Base-by-base conservation (phyloP, 495 filamentous ascomycete genomes). In the Glonium stellatum region DNA sequence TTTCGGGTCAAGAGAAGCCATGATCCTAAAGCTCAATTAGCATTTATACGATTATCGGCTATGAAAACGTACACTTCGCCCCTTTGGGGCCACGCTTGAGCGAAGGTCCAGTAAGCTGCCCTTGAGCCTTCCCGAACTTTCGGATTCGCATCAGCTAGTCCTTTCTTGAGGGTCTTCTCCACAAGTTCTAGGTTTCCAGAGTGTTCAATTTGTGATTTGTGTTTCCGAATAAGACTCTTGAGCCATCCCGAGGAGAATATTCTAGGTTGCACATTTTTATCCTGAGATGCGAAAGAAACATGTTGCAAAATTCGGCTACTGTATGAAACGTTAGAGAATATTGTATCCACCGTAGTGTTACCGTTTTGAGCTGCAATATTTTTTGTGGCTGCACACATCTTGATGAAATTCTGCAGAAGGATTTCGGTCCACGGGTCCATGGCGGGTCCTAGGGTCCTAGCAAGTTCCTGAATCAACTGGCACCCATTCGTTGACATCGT, bases 401-500 rank as follows among this genome's bases (percentile, higher is more conserved):
- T 96, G 73, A 96, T 83, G 61, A 96, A 79, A 59, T 86, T 89
- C 58, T 93, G 90, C 72, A 97, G 82, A 8, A 97, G 77, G 15
- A 96, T 81, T 67, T 98, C 93, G 21, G 93, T 85, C 84, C 95
- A 90, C 1, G 86, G 78, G 66, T 98, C 93, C 47, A 97, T 80
- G 58, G 78, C 86, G 0, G 90, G 79, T 1, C 90, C 89, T 46
- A 86, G 84, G 18, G 79, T 82, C 58, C 77, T 83, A 11, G 90
- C 92, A 22, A 97, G 73, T 44, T 97, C 93, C 67, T 96, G 91
- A 42, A 97, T 78, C 44, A 96, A 74, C 56, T 82, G 84, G 67
- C 90, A 93, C 9, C 87, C 91, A 66, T 87, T 87, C 27, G 88
- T 91, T 1, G 87, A 92, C 50, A 96, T 76, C 46, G 90, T 97